Evolutionary conservation across 1,139 yeast species (phyloP), one percentile per base, ranked within the genome.

Genomic region (Zygosaccharomyces sapae): DNA sequence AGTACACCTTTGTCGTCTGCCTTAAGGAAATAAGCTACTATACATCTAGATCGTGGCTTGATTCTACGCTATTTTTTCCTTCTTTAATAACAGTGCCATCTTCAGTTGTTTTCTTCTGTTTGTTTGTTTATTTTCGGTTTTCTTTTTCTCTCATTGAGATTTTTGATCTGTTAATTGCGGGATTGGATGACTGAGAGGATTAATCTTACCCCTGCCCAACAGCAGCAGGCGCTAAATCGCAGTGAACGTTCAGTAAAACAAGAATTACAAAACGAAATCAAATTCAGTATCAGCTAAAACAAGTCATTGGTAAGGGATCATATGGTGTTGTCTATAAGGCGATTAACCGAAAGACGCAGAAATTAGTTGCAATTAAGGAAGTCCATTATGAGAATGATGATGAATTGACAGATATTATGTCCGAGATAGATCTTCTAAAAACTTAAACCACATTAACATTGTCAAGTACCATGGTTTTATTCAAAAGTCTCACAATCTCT

Each of bases 401-500:
- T 65, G 80, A 80, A 51, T 65, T 79, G 18, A 57, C 58, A 20
- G 80, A 78, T 51, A 73, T 77, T 45, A 83, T 89, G 80, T 83
- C 88, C n/a, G 97, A 92, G 65, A 83, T 89, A 36, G 89, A 87
- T 53, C 74, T 90, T 29, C 75, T 92, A 88, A 87, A 62, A 82
- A 85, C 46, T 74, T 92, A 45, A 81, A 82, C 56, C 96, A 92
- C 63, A 80, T 81, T 4, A 87, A 92, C 59, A 89, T 92, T 48
- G 96, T 92, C 46, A 86, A 86, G 58, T 87, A 90, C 59, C 92
- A 83, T 55, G 96, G 97, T 2, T 89, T 86, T 63, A 85, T 87
- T 47, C 82, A 86, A 59, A 83, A 84, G 25, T 72, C 78, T 1
- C 73, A 75, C 31, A 76, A 82, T 12, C 70, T 90, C 50, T 84